Evolutionary conservation across 306 rosid species (phyloP).

Genomic region (Rubus idaeus): DNA sequence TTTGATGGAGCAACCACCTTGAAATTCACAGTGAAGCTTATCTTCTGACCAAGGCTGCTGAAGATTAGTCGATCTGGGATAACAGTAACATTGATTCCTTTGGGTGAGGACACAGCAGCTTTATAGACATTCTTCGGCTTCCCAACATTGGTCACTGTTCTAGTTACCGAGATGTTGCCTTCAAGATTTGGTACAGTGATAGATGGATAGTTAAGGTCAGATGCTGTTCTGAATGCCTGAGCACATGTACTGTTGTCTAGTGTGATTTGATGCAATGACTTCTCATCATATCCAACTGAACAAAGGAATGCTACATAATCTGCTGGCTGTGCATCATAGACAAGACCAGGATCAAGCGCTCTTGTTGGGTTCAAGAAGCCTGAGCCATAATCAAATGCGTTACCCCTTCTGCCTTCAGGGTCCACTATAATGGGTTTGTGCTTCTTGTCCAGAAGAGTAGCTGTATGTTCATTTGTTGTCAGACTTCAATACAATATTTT

Average conservation of each 20-base stretch:
- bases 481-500: slow-evolving; percentile 19
- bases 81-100: slow-evolving; percentile 65
- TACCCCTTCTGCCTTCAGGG: slow-evolving; percentile 59
- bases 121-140: slow-evolving; percentile 47
- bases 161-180: slow-evolving; percentile 46
- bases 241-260: slow-evolving; percentile 66
- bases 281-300: slow-evolving; percentile 65
- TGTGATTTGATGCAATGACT: slow-evolving; percentile 57
- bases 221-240: slow-evolving; percentile 46
- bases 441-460: slow-evolving; percentile 63
- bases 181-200: slow-evolving; percentile 64
- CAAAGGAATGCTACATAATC: slow-evolving; percentile 66
- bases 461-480: slow-evolving; percentile 46
- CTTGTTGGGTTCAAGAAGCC: slow-evolving; percentile 73
- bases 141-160: slow-evolving; percentile 74
- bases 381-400: slow-evolving; percentile 74
- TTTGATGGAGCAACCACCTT: slow-evolving; percentile 51
- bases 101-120: slow-evolving; percentile 52
- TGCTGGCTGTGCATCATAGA: slow-evolving; percentile 53
- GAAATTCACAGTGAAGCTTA: slow-evolving; percentile 56
- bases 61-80: slow-evolving; percentile 55
- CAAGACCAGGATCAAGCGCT: slow-evolving; percentile 70
- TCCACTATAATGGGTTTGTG: slow-evolving; percentile 52
- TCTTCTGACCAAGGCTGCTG: slow-evolving; percentile 52
- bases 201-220: slow-evolving; percentile 72